Conservation (phyloP, 2,329 filamentous ascomycete genomes). For the Hypoxylon sp. region DNA sequence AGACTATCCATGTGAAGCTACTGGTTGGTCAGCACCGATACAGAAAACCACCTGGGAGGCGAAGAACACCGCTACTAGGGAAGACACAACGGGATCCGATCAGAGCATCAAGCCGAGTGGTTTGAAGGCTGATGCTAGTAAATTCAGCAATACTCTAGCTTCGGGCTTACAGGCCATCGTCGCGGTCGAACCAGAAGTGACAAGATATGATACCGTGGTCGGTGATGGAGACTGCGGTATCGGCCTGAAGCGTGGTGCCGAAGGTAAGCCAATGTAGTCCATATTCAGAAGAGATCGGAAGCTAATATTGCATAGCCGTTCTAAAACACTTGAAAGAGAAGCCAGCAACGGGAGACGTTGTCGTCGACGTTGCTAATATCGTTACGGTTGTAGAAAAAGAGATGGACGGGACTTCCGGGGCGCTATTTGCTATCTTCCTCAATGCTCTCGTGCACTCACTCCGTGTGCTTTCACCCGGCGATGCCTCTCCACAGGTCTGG, state of each 20-base stretch:
- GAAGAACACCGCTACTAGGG: slow-evolving; percentile 64
- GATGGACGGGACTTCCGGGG: slow-evolving; percentile 75
- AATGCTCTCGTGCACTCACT: slow-evolving; percentile 83
- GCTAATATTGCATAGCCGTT: slow-evolving; percentile 60
- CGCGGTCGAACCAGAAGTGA: slow-evolving; percentile 78
- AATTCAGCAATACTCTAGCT: slow-evolving; percentile 67
- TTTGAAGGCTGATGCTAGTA: slow-evolving; percentile 67
- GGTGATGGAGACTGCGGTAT: slow-evolving; percentile 93
- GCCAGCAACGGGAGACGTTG: slow-evolving; percentile 66
- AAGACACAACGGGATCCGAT: slow-evolving; percentile 55
- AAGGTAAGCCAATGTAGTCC: slow-evolving; percentile 65
- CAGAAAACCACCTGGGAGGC: slow-evolving; percentile 74
- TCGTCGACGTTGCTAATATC: slow-evolving; percentile 67
- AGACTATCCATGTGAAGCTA: slow-evolving; percentile 78
- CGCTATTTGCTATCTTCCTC: slow-evolving; percentile 84
- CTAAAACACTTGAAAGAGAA: slow-evolving; percentile 64
- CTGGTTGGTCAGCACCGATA: slow-evolving; percentile 78
- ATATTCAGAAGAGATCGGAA: not conserved
- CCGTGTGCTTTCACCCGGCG: slow-evolving; percentile 59
- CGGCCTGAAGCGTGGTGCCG: slow-evolving; percentile 87
- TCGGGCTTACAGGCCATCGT: slow-evolving; percentile 74
- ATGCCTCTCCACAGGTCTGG: slow-evolving; percentile 63
- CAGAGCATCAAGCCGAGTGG: slow-evolving; percentile 61
- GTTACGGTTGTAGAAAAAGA: slow-evolving; percentile 69
- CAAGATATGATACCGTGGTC: slow-evolving; percentile 83